These are phyloP conservation scores for Ceratobasidium sp. DNA, from an alignment of 1,284 basidiomycete species.

Conservation along the genomic window DNA sequence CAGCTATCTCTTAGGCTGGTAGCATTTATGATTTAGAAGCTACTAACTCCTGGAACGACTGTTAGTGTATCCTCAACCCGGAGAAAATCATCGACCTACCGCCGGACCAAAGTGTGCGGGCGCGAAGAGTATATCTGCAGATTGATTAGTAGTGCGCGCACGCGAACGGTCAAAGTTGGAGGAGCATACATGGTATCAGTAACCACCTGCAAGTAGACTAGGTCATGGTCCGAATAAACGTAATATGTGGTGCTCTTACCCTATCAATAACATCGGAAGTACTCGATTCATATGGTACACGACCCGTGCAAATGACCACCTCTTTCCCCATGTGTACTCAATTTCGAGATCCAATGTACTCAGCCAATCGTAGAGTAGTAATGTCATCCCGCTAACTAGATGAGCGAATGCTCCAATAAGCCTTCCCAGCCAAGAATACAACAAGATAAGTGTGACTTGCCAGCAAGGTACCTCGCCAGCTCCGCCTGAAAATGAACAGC, in stretches of 20 bases:
- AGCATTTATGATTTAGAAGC: neutral
- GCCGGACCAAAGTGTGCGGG: neutral
- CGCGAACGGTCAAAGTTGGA: neutral
- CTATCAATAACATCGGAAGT: neutral
- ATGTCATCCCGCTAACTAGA: neutral
- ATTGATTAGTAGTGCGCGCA: neutral
- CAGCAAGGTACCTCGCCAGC: neutral
- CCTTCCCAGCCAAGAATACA: no score
- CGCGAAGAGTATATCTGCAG: neutral
- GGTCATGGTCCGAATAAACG: no score
- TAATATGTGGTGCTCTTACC: neutral
- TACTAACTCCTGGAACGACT: neutral
- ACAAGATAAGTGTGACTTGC: neutral
- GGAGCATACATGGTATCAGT: neutral
- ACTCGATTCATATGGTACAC: conserved; percentile 13
- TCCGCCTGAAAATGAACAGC: neutral
- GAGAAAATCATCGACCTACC: neutral
- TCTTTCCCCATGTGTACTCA: neutral
- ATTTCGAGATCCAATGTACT: neutral
- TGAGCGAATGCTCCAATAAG: no score
- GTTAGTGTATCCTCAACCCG: neutral
- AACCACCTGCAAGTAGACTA: neutral
- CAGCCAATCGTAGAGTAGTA: conserved; percentile 7
- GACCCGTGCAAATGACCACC: neutral
- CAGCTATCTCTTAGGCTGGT: neutral